These are phyloP conservation scores for Fusarium subglutinans DNA, from an alignment of 2,329 filamentous ascomycete genomes.

Conservation along the genomic window DNA sequence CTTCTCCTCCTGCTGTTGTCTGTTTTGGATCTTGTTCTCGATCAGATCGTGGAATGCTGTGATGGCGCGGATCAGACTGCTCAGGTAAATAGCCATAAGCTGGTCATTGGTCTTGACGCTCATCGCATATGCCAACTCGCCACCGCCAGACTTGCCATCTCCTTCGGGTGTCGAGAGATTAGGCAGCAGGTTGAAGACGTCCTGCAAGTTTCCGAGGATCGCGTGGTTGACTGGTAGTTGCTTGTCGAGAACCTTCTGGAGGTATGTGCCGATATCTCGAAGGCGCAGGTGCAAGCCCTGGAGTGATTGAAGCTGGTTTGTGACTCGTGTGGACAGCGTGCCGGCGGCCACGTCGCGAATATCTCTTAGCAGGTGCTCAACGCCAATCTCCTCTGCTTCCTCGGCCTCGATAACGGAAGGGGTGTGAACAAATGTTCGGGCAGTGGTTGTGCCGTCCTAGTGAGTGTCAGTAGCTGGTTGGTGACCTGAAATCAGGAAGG, in stretches of 20 bases:
- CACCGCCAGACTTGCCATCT: slow-evolving; percentile 72
- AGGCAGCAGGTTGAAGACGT: slow-evolving; percentile 97
- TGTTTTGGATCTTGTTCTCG: slow-evolving; percentile 99
- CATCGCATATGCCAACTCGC: slow-evolving; percentile 94
- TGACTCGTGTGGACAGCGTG: slow-evolving; percentile 95
- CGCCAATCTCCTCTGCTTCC: slow-evolving; percentile 98
- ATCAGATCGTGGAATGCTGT: slow-evolving; percentile 99
- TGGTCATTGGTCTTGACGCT: slow-evolving; percentile 99
- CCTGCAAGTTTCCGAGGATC: slow-evolving; percentile 97
- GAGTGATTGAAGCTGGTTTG: slow-evolving; percentile 95
- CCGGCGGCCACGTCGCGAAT: slow-evolving; percentile 98
- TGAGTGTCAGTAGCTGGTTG: slow-evolving; percentile 5
- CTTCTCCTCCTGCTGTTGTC: slow-evolving; percentile 95
- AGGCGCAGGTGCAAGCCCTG: slow-evolving; percentile 95
- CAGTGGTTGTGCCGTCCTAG: slow-evolving; percentile 95
- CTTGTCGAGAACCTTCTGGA: slow-evolving; percentile 94
- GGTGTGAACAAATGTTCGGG: slow-evolving; percentile 97
- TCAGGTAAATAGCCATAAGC: slow-evolving; percentile 97
- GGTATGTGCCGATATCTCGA: slow-evolving; percentile 93
- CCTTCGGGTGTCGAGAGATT: slow-evolving; percentile 88
- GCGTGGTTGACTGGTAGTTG: slow-evolving; percentile 96
- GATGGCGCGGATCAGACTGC: slow-evolving; percentile 91
- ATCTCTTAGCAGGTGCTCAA: slow-evolving; percentile 96
- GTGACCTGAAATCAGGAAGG: background rate
- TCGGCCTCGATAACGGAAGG: slow-evolving; percentile 98